These are phyloP conservation scores for Metschnikowia peoriensis DNA, from an alignment of 805 yeast species.

Conservation along the genomic window DNA sequence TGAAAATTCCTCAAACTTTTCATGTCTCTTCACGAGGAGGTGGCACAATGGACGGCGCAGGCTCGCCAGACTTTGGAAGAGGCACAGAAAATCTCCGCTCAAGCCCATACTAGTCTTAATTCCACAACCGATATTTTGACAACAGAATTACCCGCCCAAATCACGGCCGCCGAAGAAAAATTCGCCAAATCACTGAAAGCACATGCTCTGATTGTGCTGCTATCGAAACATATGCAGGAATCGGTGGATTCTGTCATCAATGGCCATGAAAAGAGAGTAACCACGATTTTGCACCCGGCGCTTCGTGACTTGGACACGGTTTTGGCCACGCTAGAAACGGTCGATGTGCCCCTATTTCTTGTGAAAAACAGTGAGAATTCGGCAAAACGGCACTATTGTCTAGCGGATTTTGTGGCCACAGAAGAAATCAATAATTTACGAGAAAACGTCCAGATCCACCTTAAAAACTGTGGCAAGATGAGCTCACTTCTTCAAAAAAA, in stretches of 20 bases:
- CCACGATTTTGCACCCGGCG: conserved; percentile 22
- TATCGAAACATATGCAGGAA: conserved; percentile 18
- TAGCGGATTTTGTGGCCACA: conserved; percentile 34
- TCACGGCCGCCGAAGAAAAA: conserved; percentile 17
- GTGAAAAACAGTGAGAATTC: conserved; percentile 1
- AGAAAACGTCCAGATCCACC: conserved; percentile 27
- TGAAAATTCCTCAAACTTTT: too few species aligned
- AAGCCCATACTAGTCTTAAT: conserved; percentile 33
- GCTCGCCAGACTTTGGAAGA: conserved; percentile 27
- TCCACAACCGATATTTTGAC: conserved; percentile 23
- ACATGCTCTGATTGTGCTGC: conserved; percentile 13
- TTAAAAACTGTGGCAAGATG: conserved; percentile 20
- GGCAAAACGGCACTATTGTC: conserved; percentile 9
- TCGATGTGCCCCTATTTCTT: conserved; percentile 29
- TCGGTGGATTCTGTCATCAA: conserved; percentile 7
- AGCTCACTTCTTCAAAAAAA: neutral
- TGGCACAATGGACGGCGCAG: conserved; percentile 29
- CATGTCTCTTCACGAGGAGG: conserved; percentile 9
- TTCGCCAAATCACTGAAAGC: conserved; percentile 18
- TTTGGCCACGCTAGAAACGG: conserved; percentile 22
- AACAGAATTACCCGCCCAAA: conserved; percentile 21
- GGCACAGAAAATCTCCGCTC: conserved; percentile 33
- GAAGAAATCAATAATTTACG: conserved; percentile 29
- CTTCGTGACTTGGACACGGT: conserved; percentile 25
- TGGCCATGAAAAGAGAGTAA: conserved; percentile 11